Conservation (phyloP, 371 early-diverging fungal species). For the Furculomyces boomerangus region DNA sequence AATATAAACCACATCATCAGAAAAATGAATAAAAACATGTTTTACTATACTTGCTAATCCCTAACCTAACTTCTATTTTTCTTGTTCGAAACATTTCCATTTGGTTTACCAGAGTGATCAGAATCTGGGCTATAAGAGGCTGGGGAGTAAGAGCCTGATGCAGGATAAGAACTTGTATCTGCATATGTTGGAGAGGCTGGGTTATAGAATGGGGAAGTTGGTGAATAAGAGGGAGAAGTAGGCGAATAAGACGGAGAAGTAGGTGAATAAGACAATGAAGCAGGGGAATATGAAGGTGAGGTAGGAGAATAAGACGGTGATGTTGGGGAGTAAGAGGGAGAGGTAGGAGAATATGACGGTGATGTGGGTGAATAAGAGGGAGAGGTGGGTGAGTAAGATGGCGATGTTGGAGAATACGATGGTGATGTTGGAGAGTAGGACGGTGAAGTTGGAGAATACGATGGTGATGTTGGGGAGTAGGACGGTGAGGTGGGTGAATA, state of each 20-base stretch:
- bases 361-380: constrained; percentile 33
- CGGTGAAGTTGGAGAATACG: constrained; percentile 45
- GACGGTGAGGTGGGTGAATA: constrained; percentile 44
- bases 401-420: constrained; percentile 52
- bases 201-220: constrained; percentile 36
- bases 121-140: constrained; percentile 44
- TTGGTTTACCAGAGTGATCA: too few relatives aligned
- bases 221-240: constrained; percentile 23
- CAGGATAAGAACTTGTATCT: constrained; percentile 33
- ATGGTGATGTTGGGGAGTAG: constrained; percentile 30
- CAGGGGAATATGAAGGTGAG: constrained; percentile 65
- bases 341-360: constrained; percentile 32
- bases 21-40: too few relatives aligned
- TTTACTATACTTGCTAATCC: too few relatives aligned
- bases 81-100: too few relatives aligned
- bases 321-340: constrained; percentile 41
- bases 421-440: constrained; percentile 63
- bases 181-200: constrained; percentile 35
- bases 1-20: too few relatives aligned
- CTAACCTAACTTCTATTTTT: too few relatives aligned
- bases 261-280: constrained; percentile 45
- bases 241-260: constrained; percentile 29
- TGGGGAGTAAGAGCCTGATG: constrained; percentile 44
- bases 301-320: constrained; percentile 55
- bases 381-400: constrained; percentile 35